A percentile compares a stretch with the other conserved stretches of the same genome.
Evolutionary conservation across 2,329 filamentous ascomycete genomes (phyloP).

Genomic region (Penicillium corylophilum): DNA sequence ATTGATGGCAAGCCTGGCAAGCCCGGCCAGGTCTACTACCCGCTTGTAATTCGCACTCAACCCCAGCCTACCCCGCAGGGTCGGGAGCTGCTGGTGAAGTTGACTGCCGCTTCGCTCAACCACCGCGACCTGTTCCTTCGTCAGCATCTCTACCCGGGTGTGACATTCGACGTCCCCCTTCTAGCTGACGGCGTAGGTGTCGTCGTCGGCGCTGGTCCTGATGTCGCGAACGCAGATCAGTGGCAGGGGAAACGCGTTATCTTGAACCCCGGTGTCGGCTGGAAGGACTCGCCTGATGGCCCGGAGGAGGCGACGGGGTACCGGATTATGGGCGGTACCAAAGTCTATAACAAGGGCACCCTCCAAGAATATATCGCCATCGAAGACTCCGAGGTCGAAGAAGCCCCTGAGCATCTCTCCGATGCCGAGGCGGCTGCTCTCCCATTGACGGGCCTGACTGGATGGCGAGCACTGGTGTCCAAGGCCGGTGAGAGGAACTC

Average conservation of each 20-base stretch:
- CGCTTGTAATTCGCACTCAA: constrained; percentile 56
- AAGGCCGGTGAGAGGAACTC: constrained; percentile 65
- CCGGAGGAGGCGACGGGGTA: constrained; percentile 62
- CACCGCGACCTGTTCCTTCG: constrained; percentile 95
- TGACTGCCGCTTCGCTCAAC: constrained; percentile 82
- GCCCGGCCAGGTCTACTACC: constrained; percentile 77
- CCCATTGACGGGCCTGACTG: constrained; percentile 82
- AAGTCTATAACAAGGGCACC: constrained; percentile 64
- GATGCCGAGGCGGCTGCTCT: constrained; percentile 77
- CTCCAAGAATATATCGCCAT: constrained; percentile 72
- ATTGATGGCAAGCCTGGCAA: constrained; percentile 66
- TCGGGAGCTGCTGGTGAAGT: constrained; percentile 69
- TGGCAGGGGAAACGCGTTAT: constrained; percentile 71
- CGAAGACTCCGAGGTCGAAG: constrained; percentile 70
- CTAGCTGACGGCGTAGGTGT: constrained; percentile 79
- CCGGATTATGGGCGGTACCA: constrained; percentile 56
- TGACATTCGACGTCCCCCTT: constrained; percentile 74
- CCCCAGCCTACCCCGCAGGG: constrained; percentile 63
- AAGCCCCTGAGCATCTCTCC: constrained; percentile 69
- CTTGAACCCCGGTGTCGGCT: constrained; percentile 74
- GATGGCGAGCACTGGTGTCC: constrained; percentile 78
- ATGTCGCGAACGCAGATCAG: constrained; percentile 48
- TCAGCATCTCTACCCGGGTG: constrained; percentile 84
- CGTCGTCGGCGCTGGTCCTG: constrained; percentile 64
- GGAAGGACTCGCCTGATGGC: constrained; percentile 68